Evolutionary conservation across 2,329 filamentous ascomycete species (phyloP).

Genomic region (Pseudocercospora ulei): DNA sequence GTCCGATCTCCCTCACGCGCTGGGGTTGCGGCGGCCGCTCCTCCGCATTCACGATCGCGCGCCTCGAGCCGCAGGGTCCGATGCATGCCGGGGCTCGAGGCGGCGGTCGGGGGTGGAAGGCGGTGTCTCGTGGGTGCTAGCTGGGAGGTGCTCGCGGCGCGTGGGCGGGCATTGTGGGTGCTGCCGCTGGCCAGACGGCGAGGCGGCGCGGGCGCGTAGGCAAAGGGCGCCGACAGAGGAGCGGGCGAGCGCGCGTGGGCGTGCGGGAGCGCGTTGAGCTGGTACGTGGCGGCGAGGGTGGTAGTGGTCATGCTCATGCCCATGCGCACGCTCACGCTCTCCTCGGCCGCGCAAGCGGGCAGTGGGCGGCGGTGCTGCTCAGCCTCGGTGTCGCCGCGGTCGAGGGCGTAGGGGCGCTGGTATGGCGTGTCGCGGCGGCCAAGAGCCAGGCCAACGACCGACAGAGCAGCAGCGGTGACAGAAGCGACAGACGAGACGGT

Average conservation of each 20-base stretch:
- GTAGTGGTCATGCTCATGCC: conserved; percentile 6
- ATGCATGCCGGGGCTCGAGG: conserved; percentile 19
- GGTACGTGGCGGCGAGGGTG: conserved; percentile 9
- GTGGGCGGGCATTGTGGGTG: conserved; percentile 13
- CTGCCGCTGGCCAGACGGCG: conserved; percentile 16
- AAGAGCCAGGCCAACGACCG: conserved; percentile 44
- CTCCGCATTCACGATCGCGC: conserved; percentile 10
- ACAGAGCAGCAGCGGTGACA: conserved; percentile 53
- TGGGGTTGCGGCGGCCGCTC: neutral
- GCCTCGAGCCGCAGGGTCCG: conserved; percentile 13
- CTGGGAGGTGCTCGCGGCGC: conserved; percentile 11
- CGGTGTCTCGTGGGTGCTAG: conserved; percentile 5
- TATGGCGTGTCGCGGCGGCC: conserved; percentile 21
- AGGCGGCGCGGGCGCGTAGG: conserved; percentile 8
- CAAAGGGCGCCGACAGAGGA: conserved; percentile 9
- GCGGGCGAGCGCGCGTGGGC: neutral
- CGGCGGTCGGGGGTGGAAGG: conserved; percentile 3
- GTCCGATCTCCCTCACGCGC: conserved; percentile 14
- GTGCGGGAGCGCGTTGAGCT: conserved; percentile 8
- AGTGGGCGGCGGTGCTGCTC: conserved; percentile 18
- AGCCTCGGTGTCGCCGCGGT: conserved; percentile 32
- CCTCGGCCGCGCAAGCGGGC: conserved; percentile 2
- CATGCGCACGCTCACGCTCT: no score
- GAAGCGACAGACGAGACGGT: conserved; percentile 45
- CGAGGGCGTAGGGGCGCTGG: conserved; percentile 1